phyloP scores from a whole-genome alignment of 257 asterid species.

The Solanum chilense region DNA sequence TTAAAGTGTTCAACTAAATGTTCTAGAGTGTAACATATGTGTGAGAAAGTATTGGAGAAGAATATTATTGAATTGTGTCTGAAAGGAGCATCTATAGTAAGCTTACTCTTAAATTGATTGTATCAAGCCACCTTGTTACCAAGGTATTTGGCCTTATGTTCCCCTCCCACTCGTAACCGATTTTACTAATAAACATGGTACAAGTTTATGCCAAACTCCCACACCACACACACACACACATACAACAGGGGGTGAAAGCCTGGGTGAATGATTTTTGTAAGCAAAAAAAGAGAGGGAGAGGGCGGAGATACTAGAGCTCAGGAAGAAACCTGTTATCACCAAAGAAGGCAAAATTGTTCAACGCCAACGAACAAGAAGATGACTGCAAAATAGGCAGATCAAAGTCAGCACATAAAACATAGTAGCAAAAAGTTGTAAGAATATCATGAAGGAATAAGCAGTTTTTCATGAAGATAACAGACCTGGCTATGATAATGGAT shows the following conservation, averaged over 20 bases:
- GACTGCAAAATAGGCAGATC: constrained; percentile 49
- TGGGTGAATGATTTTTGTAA: not conserved
- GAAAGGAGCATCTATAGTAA: not conserved
- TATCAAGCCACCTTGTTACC: not conserved
- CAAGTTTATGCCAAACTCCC: not conserved
- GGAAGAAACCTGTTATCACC: constrained; percentile 33
- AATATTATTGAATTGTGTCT: not conserved
- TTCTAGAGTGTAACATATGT: not conserved
- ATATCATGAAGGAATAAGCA: constrained; percentile 1
- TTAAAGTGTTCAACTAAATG: not conserved
- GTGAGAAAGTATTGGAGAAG: not conserved
- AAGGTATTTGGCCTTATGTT: not conserved
- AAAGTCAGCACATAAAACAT: constrained; percentile 2
- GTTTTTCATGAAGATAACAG: not conserved
- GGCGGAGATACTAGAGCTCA: not conserved
- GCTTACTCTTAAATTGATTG: not conserved
- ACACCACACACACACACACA: not conserved
- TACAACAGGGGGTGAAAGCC: not conserved
- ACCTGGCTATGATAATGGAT: constrained; percentile 99
- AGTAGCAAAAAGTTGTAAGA: not conserved
- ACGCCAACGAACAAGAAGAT: constrained; percentile 70
- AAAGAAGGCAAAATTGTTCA: constrained; percentile 74
- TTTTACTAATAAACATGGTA: not conserved
- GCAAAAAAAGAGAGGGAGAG: not conserved
- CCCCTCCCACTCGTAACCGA: not conserved